Base-by-base conservation (phyloP, 192 early-diverging fungal species). In the Linderina pennispora region DNA sequence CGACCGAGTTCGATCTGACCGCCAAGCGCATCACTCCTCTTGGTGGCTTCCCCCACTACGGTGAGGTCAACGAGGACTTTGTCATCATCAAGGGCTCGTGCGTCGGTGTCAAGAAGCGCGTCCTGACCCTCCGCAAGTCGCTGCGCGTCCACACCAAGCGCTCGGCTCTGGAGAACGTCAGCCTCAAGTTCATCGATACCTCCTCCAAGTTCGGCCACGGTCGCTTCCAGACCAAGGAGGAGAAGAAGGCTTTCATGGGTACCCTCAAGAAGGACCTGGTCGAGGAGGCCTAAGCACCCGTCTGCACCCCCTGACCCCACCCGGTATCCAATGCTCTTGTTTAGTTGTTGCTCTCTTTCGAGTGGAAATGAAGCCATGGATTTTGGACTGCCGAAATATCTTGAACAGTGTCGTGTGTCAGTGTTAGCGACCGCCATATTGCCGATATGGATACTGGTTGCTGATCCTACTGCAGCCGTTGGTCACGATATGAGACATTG, bases 21-120 rank as follows among this genome's bases (percentile, higher is more conserved):
- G 80, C 78, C 61, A 97, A 99, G 86, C 45, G 67, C 53, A 99
- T 99, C 77, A 99, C 91, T 41, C 97, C 97, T 54, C 75, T 97
- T 58, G 97, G 94, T 72, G 97, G 97, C 52, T 99, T 99, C 91
- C 94, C 94, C 60, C 93, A 95, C 85, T 99, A 96, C 76, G 97
- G 94, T 86, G 67, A 84, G 53, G 91, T 99, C 79, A 91, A 90
- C 73, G 86, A 96, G 75, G 97, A 99, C 83, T 99, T 82, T 74
- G 71, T 99, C 62, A 88, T 99, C 81, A 82, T 99, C 82, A 97
- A 97, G 89, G 97, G 97, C 60, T 80, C 83, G 76, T 86, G 86
- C 74, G 88, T 88, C 46, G 97, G 97, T 87, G 83, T 90, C 75
- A 88, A 85, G 80, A 96, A 94, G 84, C 83, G 94, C 49, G 93